Evolutionary conservation across 139 green algal species (phyloP).

Genomic region (Helicosporidium sp.): DNA sequence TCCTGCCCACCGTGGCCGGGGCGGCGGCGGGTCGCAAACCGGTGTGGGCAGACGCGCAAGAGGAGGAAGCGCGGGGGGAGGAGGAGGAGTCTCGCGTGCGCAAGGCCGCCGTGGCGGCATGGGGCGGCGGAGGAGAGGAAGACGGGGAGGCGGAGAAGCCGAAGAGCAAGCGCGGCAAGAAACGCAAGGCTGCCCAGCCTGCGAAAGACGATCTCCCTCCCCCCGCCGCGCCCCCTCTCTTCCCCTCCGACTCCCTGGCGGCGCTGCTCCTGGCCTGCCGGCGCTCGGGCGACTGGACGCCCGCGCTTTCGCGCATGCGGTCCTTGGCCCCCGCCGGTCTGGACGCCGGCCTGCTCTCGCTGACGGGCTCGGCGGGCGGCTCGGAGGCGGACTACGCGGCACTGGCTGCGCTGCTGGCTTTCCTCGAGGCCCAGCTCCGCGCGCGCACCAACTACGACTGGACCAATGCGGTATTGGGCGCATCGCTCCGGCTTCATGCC

Average conservation of each 20-base stretch:
- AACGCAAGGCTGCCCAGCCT: no score
- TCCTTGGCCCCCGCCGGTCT: constrained; percentile 29
- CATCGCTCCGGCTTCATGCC: constrained; percentile 43
- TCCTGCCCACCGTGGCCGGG: constrained; percentile 66
- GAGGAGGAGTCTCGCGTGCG: neutral
- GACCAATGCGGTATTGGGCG: constrained; percentile 26
- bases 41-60: constrained; percentile 18
- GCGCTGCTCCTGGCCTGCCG: constrained; percentile 17
- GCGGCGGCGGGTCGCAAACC: constrained; percentile 19
- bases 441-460: constrained; percentile 59
- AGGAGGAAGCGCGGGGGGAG: neutral
- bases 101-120: constrained; percentile 1
- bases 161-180: no score
- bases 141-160: constrained; percentile 1
- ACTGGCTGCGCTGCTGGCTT: constrained; percentile 43
- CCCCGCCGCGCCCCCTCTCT: neutral
- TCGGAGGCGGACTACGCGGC: constrained; percentile 7
- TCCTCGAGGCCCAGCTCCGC: constrained; percentile 27
- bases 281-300: constrained; percentile 19
- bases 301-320: constrained; percentile 25
- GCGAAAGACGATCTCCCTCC: no score
- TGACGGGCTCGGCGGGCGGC: constrained; percentile 3
- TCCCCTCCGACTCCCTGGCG: constrained; percentile 1
- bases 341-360: constrained; percentile 44
- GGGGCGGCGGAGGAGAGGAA: constrained; percentile 8